Evolutionary conservation across 1,284 basidiomycete species (phyloP).

Genomic region (Pseudozyma thailandica): DNA sequence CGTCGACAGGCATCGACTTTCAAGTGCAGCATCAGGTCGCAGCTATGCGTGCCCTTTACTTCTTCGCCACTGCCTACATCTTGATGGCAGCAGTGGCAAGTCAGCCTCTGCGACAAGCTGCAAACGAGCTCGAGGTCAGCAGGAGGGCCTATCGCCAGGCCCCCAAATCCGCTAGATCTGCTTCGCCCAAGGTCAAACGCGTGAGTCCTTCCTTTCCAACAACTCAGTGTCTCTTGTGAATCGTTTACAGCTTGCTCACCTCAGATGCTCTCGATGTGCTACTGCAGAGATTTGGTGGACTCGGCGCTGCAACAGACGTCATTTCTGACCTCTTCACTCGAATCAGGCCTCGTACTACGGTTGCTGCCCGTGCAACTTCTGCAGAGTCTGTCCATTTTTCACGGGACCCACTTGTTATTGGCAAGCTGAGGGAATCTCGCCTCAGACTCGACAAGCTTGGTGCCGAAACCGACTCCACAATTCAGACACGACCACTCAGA

Average conservation of each 20-base stretch:
- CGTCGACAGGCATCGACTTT: slow-evolving; percentile 8
- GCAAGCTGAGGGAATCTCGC: neutral
- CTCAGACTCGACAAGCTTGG: neutral
- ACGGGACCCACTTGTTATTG: too few species aligned
- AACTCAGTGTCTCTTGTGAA: neutral
- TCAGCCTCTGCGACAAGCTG: slow-evolving; percentile 35
- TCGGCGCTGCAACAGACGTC: neutral
- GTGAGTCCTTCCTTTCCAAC: slow-evolving; percentile 12
- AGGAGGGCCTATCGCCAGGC: slow-evolving; percentile 10
- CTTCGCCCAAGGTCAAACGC: slow-evolving; percentile 15
- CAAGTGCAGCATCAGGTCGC: neutral
- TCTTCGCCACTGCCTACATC: slow-evolving; percentile 16
- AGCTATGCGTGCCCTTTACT: slow-evolving; percentile 14
- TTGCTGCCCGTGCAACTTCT: neutral
- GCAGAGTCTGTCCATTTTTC: too few species aligned
- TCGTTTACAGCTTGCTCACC: neutral
- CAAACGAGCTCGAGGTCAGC: slow-evolving; percentile 19
- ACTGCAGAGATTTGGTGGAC: slow-evolving; percentile 3
- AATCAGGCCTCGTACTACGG: neutral
- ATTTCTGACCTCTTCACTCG: slow-evolving; percentile 13
- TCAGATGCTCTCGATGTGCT: neutral
- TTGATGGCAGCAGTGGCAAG: slow-evolving; percentile 23
- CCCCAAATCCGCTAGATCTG: neutral
- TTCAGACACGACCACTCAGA: neutral
- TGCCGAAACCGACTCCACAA: neutral